Conservation (phyloP, 805 yeast genomes). For the Candida alai region DNA sequence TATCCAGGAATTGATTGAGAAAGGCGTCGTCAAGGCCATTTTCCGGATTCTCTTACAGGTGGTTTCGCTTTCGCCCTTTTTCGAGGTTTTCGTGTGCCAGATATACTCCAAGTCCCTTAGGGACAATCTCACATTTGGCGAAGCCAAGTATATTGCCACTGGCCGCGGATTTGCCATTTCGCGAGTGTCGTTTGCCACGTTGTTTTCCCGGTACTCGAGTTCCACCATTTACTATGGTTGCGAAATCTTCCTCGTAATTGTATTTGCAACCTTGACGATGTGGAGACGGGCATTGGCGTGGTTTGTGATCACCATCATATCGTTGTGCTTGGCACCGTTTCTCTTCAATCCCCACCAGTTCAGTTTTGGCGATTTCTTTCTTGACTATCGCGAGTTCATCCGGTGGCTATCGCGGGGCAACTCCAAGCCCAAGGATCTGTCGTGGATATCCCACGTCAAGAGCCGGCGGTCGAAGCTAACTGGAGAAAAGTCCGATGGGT, state of each 20-base stretch:
- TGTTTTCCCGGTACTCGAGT: constrained; percentile 74
- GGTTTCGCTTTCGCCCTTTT: constrained; percentile 79
- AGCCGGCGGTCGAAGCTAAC: constrained; percentile 18
- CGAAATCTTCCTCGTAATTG: constrained; percentile 59
- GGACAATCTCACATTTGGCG: constrained; percentile 80
- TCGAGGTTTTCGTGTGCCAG: constrained; percentile 94
- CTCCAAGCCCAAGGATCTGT: constrained; percentile 56
- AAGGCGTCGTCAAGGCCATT: constrained; percentile 74
- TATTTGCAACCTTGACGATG: constrained; percentile 75
- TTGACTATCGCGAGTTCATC: constrained; percentile 46
- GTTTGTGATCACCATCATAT: constrained; percentile 49
- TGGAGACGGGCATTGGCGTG: constrained; percentile 72
- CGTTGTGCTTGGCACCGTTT: constrained; percentile 48
- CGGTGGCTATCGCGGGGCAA: constrained; percentile 86
- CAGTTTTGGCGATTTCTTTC: constrained; percentile 42
- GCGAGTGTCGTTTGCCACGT: constrained; percentile 63
- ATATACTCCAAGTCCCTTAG: constrained; percentile 77
- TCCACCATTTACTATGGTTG: constrained; percentile 78
- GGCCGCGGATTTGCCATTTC: constrained; percentile 94
- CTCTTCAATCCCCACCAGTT: constrained; percentile 55
- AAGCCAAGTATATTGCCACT: constrained; percentile 87
- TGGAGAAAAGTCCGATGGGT: constrained; percentile 16
- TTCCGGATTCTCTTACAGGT: constrained; percentile 72
- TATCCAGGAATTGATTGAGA: constrained; percentile 83
- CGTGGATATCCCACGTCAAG: constrained; percentile 72